Evolutionary conservation across 1,284 basidiomycete species (phyloP).

Genomic region (Malassezia arunalokei): DNA sequence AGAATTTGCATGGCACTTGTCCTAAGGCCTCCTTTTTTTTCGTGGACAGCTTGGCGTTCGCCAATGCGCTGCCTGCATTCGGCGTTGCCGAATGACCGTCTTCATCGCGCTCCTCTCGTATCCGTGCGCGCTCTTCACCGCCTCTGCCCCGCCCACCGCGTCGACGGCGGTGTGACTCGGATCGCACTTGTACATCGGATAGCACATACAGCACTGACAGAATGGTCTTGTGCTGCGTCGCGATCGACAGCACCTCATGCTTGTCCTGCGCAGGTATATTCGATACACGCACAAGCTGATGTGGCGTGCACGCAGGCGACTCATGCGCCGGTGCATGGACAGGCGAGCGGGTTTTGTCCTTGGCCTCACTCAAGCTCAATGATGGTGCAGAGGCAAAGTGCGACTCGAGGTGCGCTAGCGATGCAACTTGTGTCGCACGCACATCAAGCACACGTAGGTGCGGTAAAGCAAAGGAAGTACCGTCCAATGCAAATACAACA

Average conservation of each 20-base stretch:
- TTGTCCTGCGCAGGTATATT: conserved; percentile 15
- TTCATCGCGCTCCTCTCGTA: conserved; percentile 20
- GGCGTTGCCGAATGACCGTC: conserved; percentile 5
- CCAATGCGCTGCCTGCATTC: conserved; percentile 32
- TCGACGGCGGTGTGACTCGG: conserved; percentile 23
- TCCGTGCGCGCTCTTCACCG: conserved; percentile 14
- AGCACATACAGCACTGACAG: conserved; percentile 20
- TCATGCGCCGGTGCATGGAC: not conserved
- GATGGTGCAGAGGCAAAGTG: conserved; percentile 23
- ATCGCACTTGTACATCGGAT: conserved; percentile 27
- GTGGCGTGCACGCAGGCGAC: conserved; percentile 1
- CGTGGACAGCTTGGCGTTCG: conserved; percentile 40
- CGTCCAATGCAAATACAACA: conserved; percentile 21
- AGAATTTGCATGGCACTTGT: conserved; percentile 97
- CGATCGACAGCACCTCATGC: not conserved
- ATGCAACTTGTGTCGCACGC: conserved; percentile 29
- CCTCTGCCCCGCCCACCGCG: conserved; percentile 20
- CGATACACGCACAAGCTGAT: conserved; percentile 24
- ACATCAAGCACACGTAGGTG: conserved; percentile 24
- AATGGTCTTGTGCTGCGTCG: not conserved
- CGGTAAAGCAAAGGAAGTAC: not conserved
- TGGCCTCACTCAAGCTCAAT: conserved; percentile 6
- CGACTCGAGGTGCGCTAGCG: conserved; percentile 22
- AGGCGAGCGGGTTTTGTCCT: conserved; percentile 4
- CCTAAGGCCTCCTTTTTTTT: conserved; percentile 61